Conservation (phyloP, 2,329 filamentous ascomycete species). For the Xylogone sp. region DNA sequence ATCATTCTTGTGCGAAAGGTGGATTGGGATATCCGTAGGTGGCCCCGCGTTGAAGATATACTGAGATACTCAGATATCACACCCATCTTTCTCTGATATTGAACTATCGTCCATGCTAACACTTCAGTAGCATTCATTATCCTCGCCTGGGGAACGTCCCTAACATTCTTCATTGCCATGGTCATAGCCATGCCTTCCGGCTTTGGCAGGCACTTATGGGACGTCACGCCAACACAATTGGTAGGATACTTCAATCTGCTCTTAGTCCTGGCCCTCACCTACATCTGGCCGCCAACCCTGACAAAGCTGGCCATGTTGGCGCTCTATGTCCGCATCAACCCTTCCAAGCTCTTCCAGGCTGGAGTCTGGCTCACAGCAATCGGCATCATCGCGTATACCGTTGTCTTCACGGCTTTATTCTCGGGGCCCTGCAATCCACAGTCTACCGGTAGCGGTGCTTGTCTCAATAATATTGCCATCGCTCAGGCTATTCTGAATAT, state of each 20-base stretch:
- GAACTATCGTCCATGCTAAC: too few relatives aligned
- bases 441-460: not conserved
- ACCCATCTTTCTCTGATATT: not conserved
- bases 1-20: not conserved
- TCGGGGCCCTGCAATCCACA: not conserved
- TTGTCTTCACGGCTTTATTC: not conserved
- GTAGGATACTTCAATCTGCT: not conserved
- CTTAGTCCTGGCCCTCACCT: conserved; percentile 10
- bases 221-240: not conserved
- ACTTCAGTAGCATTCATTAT: not conserved
- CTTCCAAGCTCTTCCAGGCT: not conserved
- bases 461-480: not conserved
- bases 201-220: not conserved
- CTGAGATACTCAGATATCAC: not conserved
- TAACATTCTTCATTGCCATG: not conserved
- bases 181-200: not conserved
- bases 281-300: conserved; percentile 18
- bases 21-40: not conserved
- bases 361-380: not conserved
- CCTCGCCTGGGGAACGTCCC: not conserved
- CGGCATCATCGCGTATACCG: not conserved
- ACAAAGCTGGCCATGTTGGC: conserved; percentile 17
- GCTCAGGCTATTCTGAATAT: conserved; percentile 23
- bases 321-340: conserved; percentile 18
- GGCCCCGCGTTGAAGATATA: not conserved